A percentile compares a stretch with the other conserved stretches of the same genome.
Evolutionary conservation across 208 protist genomes (phyloP).

Genomic region (Leishmania major): DNA sequence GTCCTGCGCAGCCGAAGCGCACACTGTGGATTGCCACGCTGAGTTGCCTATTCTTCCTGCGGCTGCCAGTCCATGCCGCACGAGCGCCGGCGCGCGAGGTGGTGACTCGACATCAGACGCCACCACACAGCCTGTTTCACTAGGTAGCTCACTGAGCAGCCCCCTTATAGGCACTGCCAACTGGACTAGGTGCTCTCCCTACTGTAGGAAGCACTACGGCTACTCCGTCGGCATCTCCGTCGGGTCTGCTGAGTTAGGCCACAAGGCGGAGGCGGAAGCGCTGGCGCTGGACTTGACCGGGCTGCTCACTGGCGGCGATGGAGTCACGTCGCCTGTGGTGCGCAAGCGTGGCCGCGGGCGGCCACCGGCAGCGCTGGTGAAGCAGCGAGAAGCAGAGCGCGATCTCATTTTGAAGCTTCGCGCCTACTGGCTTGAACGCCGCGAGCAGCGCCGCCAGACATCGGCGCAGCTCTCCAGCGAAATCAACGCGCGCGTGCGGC

Average conservation of each 20-base stretch:
- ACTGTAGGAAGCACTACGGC: conserved; percentile 69
- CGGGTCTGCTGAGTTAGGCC: conserved; percentile 33
- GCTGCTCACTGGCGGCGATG: conserved; percentile 32
- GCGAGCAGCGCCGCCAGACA: conserved; percentile 37
- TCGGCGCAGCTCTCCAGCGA: conserved; percentile 42
- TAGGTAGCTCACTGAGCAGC: not conserved
- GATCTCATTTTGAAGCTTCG: conserved; percentile 41
- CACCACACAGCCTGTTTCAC: not conserved
- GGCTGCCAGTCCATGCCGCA: not conserved
- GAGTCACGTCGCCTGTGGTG: conserved; percentile 27
- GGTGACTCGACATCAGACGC: no score
- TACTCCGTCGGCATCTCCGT: conserved; percentile 33
- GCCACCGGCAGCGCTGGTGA: conserved; percentile 38
- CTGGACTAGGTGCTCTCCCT: conserved; percentile 64
- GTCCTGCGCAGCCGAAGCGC: conserved; percentile 60
- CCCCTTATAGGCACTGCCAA: not conserved
- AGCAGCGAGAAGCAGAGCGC: conserved; percentile 39
- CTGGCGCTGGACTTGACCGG: conserved; percentile 48
- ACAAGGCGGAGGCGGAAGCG: conserved; percentile 50
- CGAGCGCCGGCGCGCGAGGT: not conserved
- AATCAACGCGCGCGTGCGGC: conserved; percentile 44
- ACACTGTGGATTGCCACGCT: conserved; percentile 57
- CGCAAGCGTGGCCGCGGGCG: conserved; percentile 50
- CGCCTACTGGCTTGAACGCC: conserved; percentile 65
- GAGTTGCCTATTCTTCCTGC: conserved; percentile 3